Evolutionary conservation across 140 eudicot species (phyloP), one percentile per base, ranked within the genome.

Genomic region (Oenanthe javanica): DNA sequence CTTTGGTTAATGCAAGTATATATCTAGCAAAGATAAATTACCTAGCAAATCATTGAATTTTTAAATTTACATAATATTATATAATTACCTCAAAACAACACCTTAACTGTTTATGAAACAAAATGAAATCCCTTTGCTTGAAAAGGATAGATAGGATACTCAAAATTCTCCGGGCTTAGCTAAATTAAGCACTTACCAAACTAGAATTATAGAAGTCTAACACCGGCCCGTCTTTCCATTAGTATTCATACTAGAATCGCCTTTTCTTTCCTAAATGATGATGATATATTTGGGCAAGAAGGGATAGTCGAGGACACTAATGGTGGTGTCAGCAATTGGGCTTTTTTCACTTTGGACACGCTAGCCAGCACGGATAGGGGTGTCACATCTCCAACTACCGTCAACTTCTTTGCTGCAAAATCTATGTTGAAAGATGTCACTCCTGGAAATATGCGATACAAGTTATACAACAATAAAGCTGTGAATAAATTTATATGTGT

Each of bases 311-410:
- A 46, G 40, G 91, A 78, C 71, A 63, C 71, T 10, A 63, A 5
- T 19, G 94, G 86, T 12, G 97, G 90, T 36, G 89, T 87, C 90
- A 89, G 85, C 3, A 95, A 74, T 72, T 91, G 91, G 0, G 99
- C 97, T 75, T 88, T 92, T 77, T 95, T 95, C 61, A 95, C 99
- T 86, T 95, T 92, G n/a, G 97, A 89, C 83, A 95, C 94, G 79
- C 97, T 95, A 1, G 96, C 87, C 13, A 95, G 90, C 38, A 92
- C 97, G 4, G 85, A 86, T 51, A 90, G 79, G 43, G 99, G 97
- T 0, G 97, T 92, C 69, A 95, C 92, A 19, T 95, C 92, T 64
- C 99, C 99, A 9, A 87, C 86, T 63, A 95, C 96, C 18, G 97
- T 95, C 76, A 95, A 91, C 83, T 88, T 92, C 84, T 95, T 95